phyloP scores from a whole-genome alignment of 2,329 filamentous ascomycete species.

The Nemania sp. region DNA sequence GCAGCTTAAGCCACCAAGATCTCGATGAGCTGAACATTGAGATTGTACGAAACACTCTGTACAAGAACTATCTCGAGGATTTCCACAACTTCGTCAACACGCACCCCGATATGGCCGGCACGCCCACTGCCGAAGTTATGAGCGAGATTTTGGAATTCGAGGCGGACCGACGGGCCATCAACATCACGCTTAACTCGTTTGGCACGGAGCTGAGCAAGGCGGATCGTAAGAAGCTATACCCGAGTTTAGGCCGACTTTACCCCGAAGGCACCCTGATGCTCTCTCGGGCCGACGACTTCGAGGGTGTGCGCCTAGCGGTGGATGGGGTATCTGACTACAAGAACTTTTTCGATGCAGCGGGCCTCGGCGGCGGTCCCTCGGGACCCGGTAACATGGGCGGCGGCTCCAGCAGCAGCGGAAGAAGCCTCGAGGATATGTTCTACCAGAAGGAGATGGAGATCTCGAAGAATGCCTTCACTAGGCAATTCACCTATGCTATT shows the following conservation, averaged over 20 bases:
- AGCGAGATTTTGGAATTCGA: conserved; percentile 94
- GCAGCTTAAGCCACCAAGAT: conserved; percentile 92
- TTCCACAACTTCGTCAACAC: conserved; percentile 95
- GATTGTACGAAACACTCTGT: conserved; percentile 96
- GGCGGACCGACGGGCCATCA: conserved; percentile 94
- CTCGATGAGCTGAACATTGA: conserved; percentile 99
- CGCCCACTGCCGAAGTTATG: conserved; percentile 93
- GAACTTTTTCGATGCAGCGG: conserved; percentile 90
- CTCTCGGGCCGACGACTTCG: conserved; percentile 89
- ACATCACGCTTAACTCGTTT: conserved; percentile 98
- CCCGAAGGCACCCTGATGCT: conserved; percentile 95
- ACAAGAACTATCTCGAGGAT: conserved; percentile 99
- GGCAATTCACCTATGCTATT: conserved; percentile 92
- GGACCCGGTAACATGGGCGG: conserved; percentile 84
- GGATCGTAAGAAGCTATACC: conserved; percentile 95
- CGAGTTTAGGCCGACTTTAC: conserved; percentile 85
- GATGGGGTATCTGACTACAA: conserved; percentile 95
- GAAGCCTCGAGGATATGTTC: conserved; percentile 95
- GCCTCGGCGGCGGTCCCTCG: conserved; percentile 69
- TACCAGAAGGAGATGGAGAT: conserved; percentile 99
- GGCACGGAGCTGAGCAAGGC: conserved; percentile 93
- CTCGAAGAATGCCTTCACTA: conserved; percentile 90
- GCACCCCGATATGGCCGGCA: conserved; percentile 81
- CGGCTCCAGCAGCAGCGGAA: conserved; percentile 76
- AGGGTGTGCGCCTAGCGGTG: conserved; percentile 90